These are phyloP conservation scores for Zasmidium citrigriseum DNA, from an alignment of 2,329 filamentous ascomycete species.

Conservation along the genomic window DNA sequence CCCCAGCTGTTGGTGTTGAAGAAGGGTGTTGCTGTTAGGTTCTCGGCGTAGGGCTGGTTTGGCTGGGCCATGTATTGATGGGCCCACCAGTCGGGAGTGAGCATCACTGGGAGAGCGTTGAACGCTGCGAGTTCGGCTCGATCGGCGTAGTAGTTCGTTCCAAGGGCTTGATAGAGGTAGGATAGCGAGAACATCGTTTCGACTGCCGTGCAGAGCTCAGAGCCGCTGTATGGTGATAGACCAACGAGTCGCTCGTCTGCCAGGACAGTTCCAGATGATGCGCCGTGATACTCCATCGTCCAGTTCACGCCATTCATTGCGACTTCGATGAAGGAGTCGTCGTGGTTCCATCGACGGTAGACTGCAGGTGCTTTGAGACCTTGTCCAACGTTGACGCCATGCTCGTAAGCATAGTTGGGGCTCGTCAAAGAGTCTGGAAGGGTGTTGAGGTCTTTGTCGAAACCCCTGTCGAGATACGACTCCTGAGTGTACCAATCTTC, in stretches of 20 bases:
- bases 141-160: conserved; percentile 52
- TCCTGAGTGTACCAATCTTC: conserved; percentile 36
- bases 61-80: conserved; percentile 58
- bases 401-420: conserved; percentile 41
- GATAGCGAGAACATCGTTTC: conserved; percentile 55
- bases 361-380: conserved; percentile 50
- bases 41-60: conserved; percentile 54
- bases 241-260: conserved; percentile 53
- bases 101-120: conserved; percentile 56
- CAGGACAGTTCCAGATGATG: conserved; percentile 51
- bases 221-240: conserved; percentile 44
- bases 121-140: conserved; percentile 55
- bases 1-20: conserved; percentile 50
- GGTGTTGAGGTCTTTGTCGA: conserved; percentile 26
- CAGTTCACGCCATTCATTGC: conserved; percentile 48
- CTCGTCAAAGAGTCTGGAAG: conserved; percentile 25
- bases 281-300: conserved; percentile 52
- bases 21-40: conserved; percentile 47
- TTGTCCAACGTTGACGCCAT: conserved; percentile 52
- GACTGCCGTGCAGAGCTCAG: conserved; percentile 54
- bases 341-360: conserved; percentile 47
- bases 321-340: conserved; percentile 44
- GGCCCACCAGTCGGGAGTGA: conserved; percentile 57
- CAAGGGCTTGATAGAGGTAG: conserved; percentile 54
- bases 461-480: conserved; percentile 27